Evolutionary conservation across 2,329 filamentous ascomycete genomes (phyloP).

Genomic region (Aspergillus sp.): DNA sequence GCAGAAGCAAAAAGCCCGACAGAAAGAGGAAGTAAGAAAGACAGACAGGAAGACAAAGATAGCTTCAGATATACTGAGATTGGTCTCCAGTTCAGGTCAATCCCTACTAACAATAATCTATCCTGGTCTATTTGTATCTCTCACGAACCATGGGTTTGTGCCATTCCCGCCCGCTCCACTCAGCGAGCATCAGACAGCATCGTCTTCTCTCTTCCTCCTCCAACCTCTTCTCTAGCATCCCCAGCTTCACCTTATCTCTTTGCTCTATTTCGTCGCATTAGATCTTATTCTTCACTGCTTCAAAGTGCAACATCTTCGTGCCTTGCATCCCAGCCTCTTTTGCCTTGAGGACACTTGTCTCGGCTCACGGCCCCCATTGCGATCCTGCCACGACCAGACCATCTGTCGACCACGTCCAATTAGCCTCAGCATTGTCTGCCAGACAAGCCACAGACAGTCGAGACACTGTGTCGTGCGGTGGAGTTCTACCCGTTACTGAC

Average conservation of each 20-base stretch:
- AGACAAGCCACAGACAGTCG: background rate
- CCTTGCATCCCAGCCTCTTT: background rate
- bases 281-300: background rate
- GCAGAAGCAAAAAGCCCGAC: too few relatives aligned
- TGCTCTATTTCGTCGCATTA: background rate
- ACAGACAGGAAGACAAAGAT: too few relatives aligned
- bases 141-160: constrained; percentile 1
- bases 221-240: background rate
- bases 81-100: too few relatives aligned
- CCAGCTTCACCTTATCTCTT: background rate
- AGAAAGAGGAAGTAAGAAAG: too few relatives aligned
- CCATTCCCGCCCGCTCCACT: constrained; percentile 1
- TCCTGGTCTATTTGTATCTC: too few relatives aligned
- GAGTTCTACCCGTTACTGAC: too few relatives aligned
- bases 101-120: too few relatives aligned
- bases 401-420: background rate
- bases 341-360: background rate
- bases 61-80: too few relatives aligned
- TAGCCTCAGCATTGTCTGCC: background rate
- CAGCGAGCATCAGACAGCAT: background rate
- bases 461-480: background rate
- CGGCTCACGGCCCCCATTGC: background rate
- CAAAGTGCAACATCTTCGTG: background rate
- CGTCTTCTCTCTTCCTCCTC: background rate
- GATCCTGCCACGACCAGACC: background rate